Percentiles rank a stretch among this genome's conserved stretches.
Evolutionary conservation across 371 early-diverging fungal genomes (phyloP).

Genomic region (Apophysomyces elegans): DNA sequence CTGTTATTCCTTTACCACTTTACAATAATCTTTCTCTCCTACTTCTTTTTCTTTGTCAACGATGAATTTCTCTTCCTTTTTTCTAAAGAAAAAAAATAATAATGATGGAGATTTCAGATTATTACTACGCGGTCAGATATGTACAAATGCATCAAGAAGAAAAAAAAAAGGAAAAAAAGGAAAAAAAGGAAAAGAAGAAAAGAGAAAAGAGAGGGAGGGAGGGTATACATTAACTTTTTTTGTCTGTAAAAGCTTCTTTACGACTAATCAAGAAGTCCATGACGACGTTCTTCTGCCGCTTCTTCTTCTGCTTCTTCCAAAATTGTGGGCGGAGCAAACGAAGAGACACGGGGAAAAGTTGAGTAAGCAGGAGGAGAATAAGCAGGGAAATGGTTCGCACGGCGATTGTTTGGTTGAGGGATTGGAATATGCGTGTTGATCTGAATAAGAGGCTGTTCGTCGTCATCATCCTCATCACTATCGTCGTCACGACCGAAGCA

Average conservation of each 20-base stretch:
- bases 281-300: constrained; percentile 4
- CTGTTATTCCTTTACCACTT: not conserved
- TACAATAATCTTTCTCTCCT: not conserved
- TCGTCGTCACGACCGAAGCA: not conserved
- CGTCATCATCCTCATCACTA: constrained; percentile 24
- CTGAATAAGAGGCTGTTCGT: constrained; percentile 27
- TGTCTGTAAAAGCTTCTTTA: no score
- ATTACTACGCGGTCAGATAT: not conserved
- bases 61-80: no score
- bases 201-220: not conserved
- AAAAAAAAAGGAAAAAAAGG: not conserved
- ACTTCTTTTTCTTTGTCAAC: not conserved
- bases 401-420: constrained; percentile 17
- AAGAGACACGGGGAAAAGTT: constrained; percentile 24
- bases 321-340: not conserved
- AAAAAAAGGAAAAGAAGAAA: not conserved
- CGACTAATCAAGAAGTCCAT: not conserved
- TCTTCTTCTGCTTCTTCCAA: constrained; percentile 11
- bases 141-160: constrained; percentile 1
- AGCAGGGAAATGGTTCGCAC: constrained; percentile 15
- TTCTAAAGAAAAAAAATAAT: no score
- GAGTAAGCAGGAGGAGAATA: constrained; percentile 31
- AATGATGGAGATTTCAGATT: no score
- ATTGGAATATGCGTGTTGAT: constrained; percentile 20
- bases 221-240: constrained; percentile 1